Evolutionary conservation across 495 filamentous ascomycete species (phyloP).

Genomic region (Aspergillus carlsbadensis): DNA sequence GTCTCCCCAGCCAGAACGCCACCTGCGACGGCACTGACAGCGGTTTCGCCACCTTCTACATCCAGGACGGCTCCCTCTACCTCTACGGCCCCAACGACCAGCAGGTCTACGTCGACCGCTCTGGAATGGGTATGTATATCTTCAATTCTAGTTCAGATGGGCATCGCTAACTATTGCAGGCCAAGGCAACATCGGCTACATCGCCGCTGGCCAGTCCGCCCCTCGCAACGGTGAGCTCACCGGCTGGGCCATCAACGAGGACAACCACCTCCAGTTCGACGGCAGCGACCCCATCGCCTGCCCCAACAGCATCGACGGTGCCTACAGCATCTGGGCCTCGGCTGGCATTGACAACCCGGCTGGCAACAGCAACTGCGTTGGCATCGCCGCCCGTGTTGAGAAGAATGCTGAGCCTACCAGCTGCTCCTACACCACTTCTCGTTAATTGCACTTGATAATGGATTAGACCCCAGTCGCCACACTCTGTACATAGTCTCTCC

Average conservation of each 20-base stretch:
- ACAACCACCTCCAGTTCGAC: constrained; percentile 43
- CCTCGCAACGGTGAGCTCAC: constrained; percentile 42
- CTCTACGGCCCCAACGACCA: constrained; percentile 46
- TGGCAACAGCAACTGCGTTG: constrained; percentile 43
- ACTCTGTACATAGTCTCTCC: no score
- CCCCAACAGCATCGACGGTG: constrained; percentile 46
- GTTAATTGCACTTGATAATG: neutral
- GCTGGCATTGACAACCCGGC: constrained; percentile 43
- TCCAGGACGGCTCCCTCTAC: constrained; percentile 44
- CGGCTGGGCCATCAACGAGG: constrained; percentile 39
- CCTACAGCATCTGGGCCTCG: constrained; percentile 49
- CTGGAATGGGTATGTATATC: constrained; percentile 46
- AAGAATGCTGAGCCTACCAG: constrained; percentile 30
- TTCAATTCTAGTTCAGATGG: neutral
- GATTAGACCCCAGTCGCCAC: no score
- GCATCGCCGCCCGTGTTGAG: constrained; percentile 37
- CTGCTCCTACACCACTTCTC: constrained; percentile 58
- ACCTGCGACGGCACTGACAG: constrained; percentile 40
- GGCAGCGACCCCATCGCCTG: constrained; percentile 47
- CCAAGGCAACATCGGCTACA: constrained; percentile 52
- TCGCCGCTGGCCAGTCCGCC: constrained; percentile 35
- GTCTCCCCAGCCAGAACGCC: constrained; percentile 41
- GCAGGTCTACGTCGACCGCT: constrained; percentile 51
- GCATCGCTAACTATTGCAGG: constrained; percentile 26
- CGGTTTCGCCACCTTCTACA: constrained; percentile 47